A percentile compares a stretch with the other conserved stretches of the same genome.
Evolutionary conservation across 345 rosid species (phyloP).

Genomic region (Aegle marmelos): DNA sequence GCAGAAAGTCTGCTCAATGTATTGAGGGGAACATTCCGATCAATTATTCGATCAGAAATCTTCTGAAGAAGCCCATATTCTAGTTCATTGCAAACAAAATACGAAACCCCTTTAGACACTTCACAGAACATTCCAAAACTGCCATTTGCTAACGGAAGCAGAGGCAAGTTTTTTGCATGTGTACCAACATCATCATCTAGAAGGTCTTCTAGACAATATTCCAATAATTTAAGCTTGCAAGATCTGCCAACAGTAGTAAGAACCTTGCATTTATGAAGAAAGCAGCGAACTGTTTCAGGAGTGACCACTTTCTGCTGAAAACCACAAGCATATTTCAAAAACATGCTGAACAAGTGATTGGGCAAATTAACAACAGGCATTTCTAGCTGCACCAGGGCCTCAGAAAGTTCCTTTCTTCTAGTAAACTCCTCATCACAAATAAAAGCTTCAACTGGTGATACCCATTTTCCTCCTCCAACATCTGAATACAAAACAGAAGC

Average conservation of each 20-base stretch:
- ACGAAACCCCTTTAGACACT: slow-evolving; percentile 47
- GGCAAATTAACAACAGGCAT: slow-evolving; percentile 86
- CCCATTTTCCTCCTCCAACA: slow-evolving; percentile 76
- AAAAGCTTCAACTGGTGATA: slow-evolving; percentile 79
- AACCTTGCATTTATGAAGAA: slow-evolving; percentile 54
- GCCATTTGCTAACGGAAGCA: slow-evolving; percentile 87
- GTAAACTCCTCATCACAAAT: slow-evolving; percentile 74
- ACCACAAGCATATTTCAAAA: slow-evolving; percentile 59
- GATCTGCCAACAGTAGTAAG: slow-evolving; percentile 51
- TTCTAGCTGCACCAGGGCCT: slow-evolving; percentile 67
- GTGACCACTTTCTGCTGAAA: slow-evolving; percentile 81
- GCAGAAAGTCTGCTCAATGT: slow-evolving; percentile 63
- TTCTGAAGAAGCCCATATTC: slow-evolving; percentile 68
- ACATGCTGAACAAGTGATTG: slow-evolving; percentile 58
- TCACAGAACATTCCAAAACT: slow-evolving; percentile 68
- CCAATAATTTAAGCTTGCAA: slow-evolving; percentile 69
- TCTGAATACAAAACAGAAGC: slow-evolving; percentile 65
- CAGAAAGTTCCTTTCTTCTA: slow-evolving; percentile 71
- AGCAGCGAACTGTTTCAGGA: slow-evolving; percentile 69
- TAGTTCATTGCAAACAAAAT: slow-evolving; percentile 69
- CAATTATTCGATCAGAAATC: slow-evolving; percentile 66
- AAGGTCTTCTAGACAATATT: slow-evolving; percentile 92
- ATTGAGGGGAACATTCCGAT: slow-evolving; percentile 52
- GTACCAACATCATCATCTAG: slow-evolving; percentile 68
- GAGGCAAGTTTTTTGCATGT: slow-evolving; percentile 51